Conservation (phyloP, 352 stramenopile species). For the Phytophthora fragariaefolia region DNA sequence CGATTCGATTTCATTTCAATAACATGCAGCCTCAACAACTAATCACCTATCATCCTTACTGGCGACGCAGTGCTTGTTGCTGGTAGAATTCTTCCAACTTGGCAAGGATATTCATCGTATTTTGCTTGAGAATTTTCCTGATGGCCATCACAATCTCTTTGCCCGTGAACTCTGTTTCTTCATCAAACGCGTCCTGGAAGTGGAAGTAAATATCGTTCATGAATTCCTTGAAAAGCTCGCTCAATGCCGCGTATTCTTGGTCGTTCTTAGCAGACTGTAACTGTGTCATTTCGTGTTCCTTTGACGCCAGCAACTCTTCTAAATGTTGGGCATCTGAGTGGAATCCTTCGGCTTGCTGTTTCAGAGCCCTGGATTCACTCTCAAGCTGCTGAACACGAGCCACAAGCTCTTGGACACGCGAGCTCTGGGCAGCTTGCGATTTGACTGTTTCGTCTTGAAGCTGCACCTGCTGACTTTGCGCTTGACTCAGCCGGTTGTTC, state of each 20-base stretch:
- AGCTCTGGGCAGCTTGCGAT: slow-evolving; percentile 50
- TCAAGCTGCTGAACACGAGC: slow-evolving; percentile 56
- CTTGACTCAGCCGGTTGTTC: slow-evolving; percentile 50
- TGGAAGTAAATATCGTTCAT: slow-evolving; percentile 92
- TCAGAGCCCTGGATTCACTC: slow-evolving; percentile 43
- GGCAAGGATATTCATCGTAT: slow-evolving; percentile 78
- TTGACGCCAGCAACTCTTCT: slow-evolving; percentile 52
- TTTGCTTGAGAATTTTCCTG: slow-evolving; percentile 86
- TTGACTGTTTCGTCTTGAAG: slow-evolving; percentile 69
- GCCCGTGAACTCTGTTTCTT: slow-evolving; percentile 83
- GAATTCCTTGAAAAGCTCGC: slow-evolving; percentile 81
- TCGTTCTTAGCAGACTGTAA: slow-evolving; percentile 54
- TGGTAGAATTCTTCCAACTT: slow-evolving; percentile 82
- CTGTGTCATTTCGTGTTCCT: slow-evolving; percentile 57
- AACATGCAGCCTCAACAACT: slow-evolving; percentile 5
- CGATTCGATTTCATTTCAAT: slow-evolving; percentile 22
- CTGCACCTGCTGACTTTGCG: slow-evolving; percentile 58
- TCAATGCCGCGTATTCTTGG: slow-evolving; percentile 64
- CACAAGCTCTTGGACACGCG: slow-evolving; percentile 57
- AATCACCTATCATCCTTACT: slow-evolving; percentile 17
- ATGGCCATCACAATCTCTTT: slow-evolving; percentile 87
- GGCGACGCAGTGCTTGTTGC: slow-evolving; percentile 43
- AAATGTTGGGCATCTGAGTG: slow-evolving; percentile 53
- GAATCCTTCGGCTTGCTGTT: slow-evolving; percentile 55
- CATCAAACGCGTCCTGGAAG: slow-evolving; percentile 86